Evolutionary conservation across 768 basidiomycete species (phyloP).

Genomic region (Phanerodontia chrysosporium): DNA sequence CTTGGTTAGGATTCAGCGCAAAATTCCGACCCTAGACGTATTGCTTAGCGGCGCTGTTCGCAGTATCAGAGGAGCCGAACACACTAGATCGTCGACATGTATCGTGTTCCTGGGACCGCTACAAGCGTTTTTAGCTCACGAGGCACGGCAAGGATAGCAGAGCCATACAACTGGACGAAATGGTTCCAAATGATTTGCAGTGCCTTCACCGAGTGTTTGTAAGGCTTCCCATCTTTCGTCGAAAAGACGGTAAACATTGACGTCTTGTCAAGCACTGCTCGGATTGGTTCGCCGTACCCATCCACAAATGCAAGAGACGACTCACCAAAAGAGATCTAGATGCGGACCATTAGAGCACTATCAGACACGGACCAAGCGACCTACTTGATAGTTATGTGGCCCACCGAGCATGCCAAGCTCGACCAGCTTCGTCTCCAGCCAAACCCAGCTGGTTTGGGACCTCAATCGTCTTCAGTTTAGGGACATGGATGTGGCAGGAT

Average conservation of each 20-base stretch:
- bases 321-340: slow-evolving; percentile 60
- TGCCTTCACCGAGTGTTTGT: slow-evolving; percentile 78
- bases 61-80: slow-evolving; percentile 13
- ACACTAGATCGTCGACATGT: slow-evolving; percentile 81
- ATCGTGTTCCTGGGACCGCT: slow-evolving; percentile 73
- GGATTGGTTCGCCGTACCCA: background rate
- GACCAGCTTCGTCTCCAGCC: slow-evolving; percentile 84
- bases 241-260: slow-evolving; percentile 88
- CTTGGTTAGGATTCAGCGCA: slow-evolving; percentile 80
- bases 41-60: slow-evolving; percentile 10
- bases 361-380: background rate
- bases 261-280: slow-evolving; percentile 73
- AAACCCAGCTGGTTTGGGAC: slow-evolving; percentile 86
- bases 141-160: too few species aligned
- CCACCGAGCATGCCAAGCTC: slow-evolving; percentile 83
- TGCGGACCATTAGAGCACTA: background rate
- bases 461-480: too few species aligned
- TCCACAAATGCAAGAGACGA: background rate
- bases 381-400: slow-evolving; percentile 63
- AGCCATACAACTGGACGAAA: slow-evolving; percentile 74
- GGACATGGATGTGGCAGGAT: too few species aligned
- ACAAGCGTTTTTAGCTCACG: slow-evolving; percentile 5
- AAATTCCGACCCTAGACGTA: slow-evolving; percentile 68
- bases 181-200: slow-evolving; percentile 86
- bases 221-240: slow-evolving; percentile 65